A percentile compares a stretch with the other conserved stretches of the same genome.
phyloP scores from a whole-genome alignment of 78 protist genomes.

The Salpingoeca rosetta region DNA sequence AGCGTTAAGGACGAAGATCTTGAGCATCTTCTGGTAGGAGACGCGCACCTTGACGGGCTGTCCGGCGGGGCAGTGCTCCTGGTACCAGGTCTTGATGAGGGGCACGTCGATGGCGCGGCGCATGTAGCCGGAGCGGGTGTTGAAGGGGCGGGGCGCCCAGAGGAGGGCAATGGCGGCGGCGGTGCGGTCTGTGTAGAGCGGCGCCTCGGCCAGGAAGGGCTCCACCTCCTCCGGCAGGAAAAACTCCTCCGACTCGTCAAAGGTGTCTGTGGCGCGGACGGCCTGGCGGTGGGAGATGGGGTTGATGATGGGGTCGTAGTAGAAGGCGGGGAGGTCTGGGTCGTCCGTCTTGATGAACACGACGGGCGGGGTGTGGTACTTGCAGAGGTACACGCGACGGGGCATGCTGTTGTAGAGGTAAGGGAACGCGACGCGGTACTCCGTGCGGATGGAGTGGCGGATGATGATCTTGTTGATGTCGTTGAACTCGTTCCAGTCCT shows the following conservation, averaged over 20 bases:
- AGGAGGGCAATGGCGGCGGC: conserved; percentile 82
- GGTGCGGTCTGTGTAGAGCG: conserved; percentile 80
- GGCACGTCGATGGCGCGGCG: conserved; percentile 93
- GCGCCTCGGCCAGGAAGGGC: conserved; percentile 50
- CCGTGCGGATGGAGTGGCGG: conserved; percentile 93
- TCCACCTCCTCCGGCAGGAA: conserved; percentile 47
- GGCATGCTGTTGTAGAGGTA: conserved; percentile 94
- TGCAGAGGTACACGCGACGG: conserved; percentile 64
- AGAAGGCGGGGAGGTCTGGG: conserved; percentile 90
- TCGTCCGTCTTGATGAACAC: conserved; percentile 79
- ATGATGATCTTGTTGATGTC: conserved; percentile 96
- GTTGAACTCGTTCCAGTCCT: conserved; percentile 99
- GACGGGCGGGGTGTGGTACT: conserved; percentile 81
- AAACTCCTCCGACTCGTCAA: conserved; percentile 33
- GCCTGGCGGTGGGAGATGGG: conserved; percentile 67
- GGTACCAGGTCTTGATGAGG: conserved; percentile 88
- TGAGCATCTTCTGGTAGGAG: conserved; percentile 95
- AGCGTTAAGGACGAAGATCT: conserved; percentile 85
- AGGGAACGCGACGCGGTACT: conserved; percentile 96
- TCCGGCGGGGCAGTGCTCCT: conserved; percentile 89
- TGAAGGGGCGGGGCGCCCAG: conserved; percentile 97
- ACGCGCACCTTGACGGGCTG: conserved; percentile 73
- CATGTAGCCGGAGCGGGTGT: conserved; percentile 78
- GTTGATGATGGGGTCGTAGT: conserved; percentile 85
- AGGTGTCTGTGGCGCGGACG: background rate